These are phyloP conservation scores for Nicotiana sylvestris DNA, from an alignment of 257 asterid genomes.

Conservation along the genomic window DNA sequence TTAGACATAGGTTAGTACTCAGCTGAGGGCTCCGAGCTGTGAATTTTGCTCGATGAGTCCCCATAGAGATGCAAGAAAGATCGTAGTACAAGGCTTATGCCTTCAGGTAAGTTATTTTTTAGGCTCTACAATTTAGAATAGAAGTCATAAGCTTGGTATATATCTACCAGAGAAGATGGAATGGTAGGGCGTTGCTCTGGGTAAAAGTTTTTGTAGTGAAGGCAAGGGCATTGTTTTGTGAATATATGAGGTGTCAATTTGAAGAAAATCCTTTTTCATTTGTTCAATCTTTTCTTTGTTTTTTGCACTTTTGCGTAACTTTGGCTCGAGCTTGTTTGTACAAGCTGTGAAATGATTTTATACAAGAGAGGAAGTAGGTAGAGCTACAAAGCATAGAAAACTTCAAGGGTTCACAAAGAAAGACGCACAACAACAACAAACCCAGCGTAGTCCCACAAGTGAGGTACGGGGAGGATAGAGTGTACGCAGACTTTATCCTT, in stretches of 20 bases:
- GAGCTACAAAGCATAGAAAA: too few species aligned
- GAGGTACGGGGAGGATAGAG: too few species aligned
- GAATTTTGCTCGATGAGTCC: neutral
- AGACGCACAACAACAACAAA: too few species aligned
- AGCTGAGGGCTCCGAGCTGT: neutral
- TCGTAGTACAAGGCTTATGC: neutral
- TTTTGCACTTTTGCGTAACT: neutral
- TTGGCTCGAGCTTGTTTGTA: neutral
- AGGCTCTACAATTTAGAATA: neutral
- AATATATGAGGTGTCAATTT: slow-evolving; percentile 40
- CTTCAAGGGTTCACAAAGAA: neutral
- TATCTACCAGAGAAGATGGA: neutral
- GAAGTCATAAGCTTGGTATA: neutral
- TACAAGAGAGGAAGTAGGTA: neutral
- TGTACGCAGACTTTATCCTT: too few species aligned
- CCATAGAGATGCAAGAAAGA: slow-evolving; percentile 8
- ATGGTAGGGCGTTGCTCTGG: slow-evolving; percentile 14
- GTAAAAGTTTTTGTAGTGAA: slow-evolving; percentile 50
- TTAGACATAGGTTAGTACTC: neutral
- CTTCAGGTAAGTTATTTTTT: neutral
- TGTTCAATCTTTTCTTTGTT: neutral
- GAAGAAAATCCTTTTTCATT: slow-evolving; percentile 14
- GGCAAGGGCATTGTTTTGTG: slow-evolving; percentile 53
- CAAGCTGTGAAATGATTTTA: neutral
- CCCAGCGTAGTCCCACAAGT: too few species aligned